Base-by-base conservation (phyloP, 1,139 yeast species). In the Saccharomycopsis hybrid region DNA sequence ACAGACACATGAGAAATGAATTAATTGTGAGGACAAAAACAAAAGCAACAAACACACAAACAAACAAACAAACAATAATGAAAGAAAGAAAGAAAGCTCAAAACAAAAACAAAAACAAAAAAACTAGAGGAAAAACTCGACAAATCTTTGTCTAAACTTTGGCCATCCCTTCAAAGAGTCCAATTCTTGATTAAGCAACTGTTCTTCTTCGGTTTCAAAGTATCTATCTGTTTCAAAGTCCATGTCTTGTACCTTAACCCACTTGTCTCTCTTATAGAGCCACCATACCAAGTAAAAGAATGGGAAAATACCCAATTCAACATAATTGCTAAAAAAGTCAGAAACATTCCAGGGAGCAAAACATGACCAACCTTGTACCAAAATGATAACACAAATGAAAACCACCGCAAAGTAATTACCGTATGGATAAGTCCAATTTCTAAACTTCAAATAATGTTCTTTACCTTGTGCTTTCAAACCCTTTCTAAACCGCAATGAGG, bases 301-400 rank as follows among this genome's bases (percentile, higher is more conserved):
- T 67, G 81, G 68, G 76, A 83, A 61, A 11, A 71, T 67, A 33
- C 72, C 59, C 37, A 72, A 68, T 49, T 78, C 80, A 45, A 70
- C 55, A 52, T 72, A 72, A 52, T 64, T 62, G 42, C 72, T 66
- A 63, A 81, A 78, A 66, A 81, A 81, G 42, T 70, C 72, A 2
- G 76, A 73, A 42, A 65, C 67, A 43, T 71, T 58, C 76, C 82
- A 77, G 5, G 86, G 86, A 2, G 76, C 68, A 54, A 80, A 77
- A 1, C 81, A 64, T 3, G 77, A 62, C 86, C 81, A 81, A 18
- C 86, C 86, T 59, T 80, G 84, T 29, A 82, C 77, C 8, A 80
- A 62, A 44, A 78, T 69, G 48, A 81, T 69, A 44, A 78, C 60
- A 1, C 69, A 55, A 30, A 77, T 71, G 53, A 74, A 71, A 28